These are phyloP conservation scores for Jaenimonas drosophilae DNA, from an alignment of 208 protist species.

Conservation along the genomic window DNA sequence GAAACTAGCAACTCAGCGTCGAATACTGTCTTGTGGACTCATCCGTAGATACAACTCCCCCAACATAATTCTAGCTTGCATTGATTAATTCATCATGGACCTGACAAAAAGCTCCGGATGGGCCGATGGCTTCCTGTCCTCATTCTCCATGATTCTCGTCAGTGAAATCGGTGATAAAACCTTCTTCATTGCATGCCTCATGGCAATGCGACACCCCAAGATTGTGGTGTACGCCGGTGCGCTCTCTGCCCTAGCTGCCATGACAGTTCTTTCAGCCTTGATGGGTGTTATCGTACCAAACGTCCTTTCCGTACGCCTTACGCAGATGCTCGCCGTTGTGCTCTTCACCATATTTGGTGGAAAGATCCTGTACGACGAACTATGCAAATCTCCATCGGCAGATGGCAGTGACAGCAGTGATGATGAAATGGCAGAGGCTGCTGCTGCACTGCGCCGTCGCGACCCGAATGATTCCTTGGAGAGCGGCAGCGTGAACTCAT, in stretches of 20 bases:
- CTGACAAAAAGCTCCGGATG: conserved; percentile 5
- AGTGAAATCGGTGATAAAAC: conserved; percentile 95
- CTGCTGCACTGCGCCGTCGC: conserved; percentile 58
- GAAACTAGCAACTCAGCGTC: too few species aligned
- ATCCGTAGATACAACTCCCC: too few species aligned
- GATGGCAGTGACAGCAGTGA: conserved; percentile 67
- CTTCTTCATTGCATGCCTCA: conserved; percentile 95
- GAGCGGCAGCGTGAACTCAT: conserved; percentile 29
- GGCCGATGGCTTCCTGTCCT: conserved; percentile 80
- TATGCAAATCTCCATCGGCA: conserved; percentile 25
- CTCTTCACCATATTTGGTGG: conserved; percentile 90
- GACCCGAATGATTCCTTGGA: conserved; percentile 60
- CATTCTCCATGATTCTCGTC: conserved; percentile 88
- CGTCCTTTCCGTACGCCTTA: conserved; percentile 79
- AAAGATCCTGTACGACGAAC: conserved; percentile 81
- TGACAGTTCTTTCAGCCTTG: conserved; percentile 89
- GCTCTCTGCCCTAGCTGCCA: conserved; percentile 77
- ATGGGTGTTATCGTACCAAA: conserved; percentile 80
- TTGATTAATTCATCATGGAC: too few species aligned
- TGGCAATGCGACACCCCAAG: conserved; percentile 91
- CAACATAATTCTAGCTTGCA: too few species aligned
- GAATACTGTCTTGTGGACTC: too few species aligned
- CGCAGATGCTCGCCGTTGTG: conserved; percentile 67
- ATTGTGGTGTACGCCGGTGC: conserved; percentile 81
- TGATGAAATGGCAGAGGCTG: conserved; percentile 86